These are phyloP conservation scores for Xylariales sp. DNA, from an alignment of 2,329 filamentous ascomycete genomes.

Conservation along the genomic window DNA sequence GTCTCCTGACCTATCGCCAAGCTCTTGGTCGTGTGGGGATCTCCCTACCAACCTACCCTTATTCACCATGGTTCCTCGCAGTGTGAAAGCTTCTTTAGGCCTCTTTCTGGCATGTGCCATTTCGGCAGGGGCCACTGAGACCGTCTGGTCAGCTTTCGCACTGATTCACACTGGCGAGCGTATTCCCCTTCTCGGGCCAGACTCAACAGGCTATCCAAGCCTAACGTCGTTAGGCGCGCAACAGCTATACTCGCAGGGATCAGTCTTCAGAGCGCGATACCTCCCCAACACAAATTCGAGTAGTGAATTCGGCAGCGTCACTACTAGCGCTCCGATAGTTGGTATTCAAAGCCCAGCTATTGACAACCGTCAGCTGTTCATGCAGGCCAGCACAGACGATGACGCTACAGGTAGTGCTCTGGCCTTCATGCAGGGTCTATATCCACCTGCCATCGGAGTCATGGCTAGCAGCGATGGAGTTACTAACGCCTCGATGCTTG, in stretches of 20 bases:
- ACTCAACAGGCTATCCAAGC: conserved; percentile 15
- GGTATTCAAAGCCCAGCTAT: conserved; percentile 39
- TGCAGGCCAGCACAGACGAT: conserved; percentile 36
- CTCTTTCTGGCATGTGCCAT: conserved; percentile 17
- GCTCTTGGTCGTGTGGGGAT: not conserved
- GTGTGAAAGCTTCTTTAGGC: not conserved
- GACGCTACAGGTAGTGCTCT: conserved; percentile 62
- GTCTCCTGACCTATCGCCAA: too few species aligned
- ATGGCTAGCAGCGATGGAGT: conserved; percentile 31
- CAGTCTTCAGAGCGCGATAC: conserved; percentile 45
- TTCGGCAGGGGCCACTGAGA: conserved; percentile 30
- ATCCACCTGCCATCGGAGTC: conserved; percentile 58
- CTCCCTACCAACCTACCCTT: not conserved
- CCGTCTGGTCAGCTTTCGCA: conserved; percentile 45
- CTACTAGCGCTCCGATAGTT: conserved; percentile 33
- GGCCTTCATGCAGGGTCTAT: conserved; percentile 80
- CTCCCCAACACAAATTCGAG: conserved; percentile 25
- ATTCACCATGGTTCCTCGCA: not conserved
- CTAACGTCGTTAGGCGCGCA: conserved; percentile 51
- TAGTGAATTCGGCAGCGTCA: conserved; percentile 20
- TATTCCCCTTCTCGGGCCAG: conserved; percentile 34
- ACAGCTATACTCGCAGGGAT: conserved; percentile 46
- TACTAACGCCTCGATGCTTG: conserved; percentile 44
- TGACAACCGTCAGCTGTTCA: conserved; percentile 41
- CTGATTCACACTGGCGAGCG: conserved; percentile 51